Evolutionary conservation across 768 basidiomycete genomes (phyloP).

Genomic region (Tremella fuciformis): DNA sequence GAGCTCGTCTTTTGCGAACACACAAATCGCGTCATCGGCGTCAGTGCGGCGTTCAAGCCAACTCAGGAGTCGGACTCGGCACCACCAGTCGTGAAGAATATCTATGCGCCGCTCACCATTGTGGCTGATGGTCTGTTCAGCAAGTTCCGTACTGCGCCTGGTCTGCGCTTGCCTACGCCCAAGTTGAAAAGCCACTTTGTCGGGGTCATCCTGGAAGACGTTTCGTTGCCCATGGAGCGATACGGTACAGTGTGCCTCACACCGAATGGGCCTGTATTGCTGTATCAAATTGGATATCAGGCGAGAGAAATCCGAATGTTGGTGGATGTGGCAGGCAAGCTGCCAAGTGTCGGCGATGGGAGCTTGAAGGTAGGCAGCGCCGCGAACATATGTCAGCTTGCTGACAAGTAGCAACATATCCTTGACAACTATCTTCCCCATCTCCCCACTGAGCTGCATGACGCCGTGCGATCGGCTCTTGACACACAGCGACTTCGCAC

Average conservation of each 20-base stretch:
- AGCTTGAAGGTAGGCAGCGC: constrained; percentile 68
- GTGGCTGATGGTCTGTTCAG: constrained; percentile 94
- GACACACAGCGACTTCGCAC: constrained; percentile 74
- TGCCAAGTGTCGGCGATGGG: constrained; percentile 60
- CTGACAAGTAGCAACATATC: constrained; percentile 62
- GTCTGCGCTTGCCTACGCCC: constrained; percentile 25
- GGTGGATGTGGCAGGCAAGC: constrained; percentile 78
- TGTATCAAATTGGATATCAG: constrained; percentile 82
- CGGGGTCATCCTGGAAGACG: constrained; percentile 78
- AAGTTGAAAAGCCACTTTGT: constrained; percentile 73
- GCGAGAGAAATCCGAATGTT: constrained; percentile 83
- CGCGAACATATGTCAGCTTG: too few relatives aligned
- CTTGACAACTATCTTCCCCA: constrained; percentile 70
- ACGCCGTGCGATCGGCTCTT: constrained; percentile 66
- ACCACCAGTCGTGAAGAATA: constrained; percentile 53
- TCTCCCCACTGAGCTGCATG: constrained; percentile 70
- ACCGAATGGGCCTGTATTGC: constrained; percentile 79
- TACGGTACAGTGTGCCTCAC: constrained; percentile 75
- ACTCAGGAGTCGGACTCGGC: constrained; percentile 53
- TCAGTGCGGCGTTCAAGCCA: constrained; percentile 40
- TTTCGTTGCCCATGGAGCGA: constrained; percentile 53
- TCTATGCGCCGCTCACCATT: constrained; percentile 74
- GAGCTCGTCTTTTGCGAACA: constrained; percentile 60
- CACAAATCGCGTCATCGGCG: constrained; percentile 55
- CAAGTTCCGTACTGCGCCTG: constrained; percentile 64